These are phyloP conservation scores for Xylariales sp. DNA, from an alignment of 2,329 filamentous ascomycete genomes.

Conservation along the genomic window DNA sequence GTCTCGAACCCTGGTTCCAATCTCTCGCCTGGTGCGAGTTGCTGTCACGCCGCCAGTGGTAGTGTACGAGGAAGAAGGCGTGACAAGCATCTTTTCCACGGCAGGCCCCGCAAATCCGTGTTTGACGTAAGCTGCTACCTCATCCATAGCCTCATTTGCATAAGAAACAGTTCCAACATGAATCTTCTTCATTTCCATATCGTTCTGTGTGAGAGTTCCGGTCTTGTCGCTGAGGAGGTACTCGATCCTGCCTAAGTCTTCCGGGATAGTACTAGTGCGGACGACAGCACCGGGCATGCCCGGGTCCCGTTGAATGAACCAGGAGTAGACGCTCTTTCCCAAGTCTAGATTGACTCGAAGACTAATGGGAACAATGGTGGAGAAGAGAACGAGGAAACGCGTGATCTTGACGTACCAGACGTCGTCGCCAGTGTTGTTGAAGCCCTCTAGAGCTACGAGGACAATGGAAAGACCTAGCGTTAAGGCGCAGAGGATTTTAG, in stretches of 20 bases:
- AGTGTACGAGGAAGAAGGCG: constrained; percentile 68
- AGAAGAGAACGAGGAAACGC: constrained; percentile 96
- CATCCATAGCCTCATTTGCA: constrained; percentile 98
- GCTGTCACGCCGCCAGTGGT: constrained; percentile 57
- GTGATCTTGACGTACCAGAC: constrained; percentile 96
- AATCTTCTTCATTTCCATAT: constrained; percentile 99
- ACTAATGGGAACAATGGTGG: constrained; percentile 98
- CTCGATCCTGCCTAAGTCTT: constrained; percentile 92
- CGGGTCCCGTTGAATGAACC: constrained; percentile 87
- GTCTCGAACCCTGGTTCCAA: constrained; percentile 87
- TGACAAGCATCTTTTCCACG: constrained; percentile 55
- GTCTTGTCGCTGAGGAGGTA: constrained; percentile 97
- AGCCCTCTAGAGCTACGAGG: constrained; percentile 82
- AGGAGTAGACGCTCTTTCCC: constrained; percentile 94
- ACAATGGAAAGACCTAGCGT: constrained; percentile 83
- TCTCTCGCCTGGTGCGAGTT: constrained; percentile 86
- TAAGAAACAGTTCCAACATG: constrained; percentile 98
- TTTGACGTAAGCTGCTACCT: constrained; percentile 79
- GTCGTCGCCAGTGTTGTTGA: constrained; percentile 60
- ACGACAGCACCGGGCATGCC: constrained; percentile 92
- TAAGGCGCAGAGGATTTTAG: constrained; percentile 89
- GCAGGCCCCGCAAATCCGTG: constrained; percentile 65
- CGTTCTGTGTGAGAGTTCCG: constrained; percentile 95
- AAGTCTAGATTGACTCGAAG: constrained; percentile 94
- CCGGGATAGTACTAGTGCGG: constrained; percentile 93